Base-by-base conservation (phyloP, 73 alveolate species). In the Stentor roeselii region DNA sequence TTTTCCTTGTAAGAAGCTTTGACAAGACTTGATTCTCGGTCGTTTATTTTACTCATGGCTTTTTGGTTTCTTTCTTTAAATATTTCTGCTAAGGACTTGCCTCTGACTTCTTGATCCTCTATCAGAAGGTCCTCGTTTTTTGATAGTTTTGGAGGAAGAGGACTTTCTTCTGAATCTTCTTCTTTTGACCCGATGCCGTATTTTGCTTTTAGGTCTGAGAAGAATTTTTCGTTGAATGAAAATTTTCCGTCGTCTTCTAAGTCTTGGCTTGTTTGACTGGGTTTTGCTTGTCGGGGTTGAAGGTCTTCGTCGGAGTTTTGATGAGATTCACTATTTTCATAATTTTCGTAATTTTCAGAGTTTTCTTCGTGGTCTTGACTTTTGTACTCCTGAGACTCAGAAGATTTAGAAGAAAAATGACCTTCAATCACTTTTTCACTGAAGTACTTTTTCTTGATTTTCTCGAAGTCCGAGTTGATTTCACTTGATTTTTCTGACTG, bases 1-100 rank as follows among this genome's bases (percentile, higher is more conserved):
- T 86, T 86, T 75, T 86, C 89, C 42, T 60, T 86, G 60, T 86
- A 60, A 3, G 61, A 60, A 3, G 80, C 0, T 67, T 82, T 82
- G 75, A 35, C 0, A 15, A 58, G 61, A 3, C 30, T 74, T 80
- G 67, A 34, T 15, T 32, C 50, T 3, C 84, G 75, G 2, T 78
- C 60, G 2, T 1, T 36, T n/a, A 42, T 36, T 1, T 32, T 6
- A 3, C 36, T 42, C 1, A 36, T 76, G 2, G 76, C 61, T 39
- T 42, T 27, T 39, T 76, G 30, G 31, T 78, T 85, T 41, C 61
- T 85, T 80, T 59, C 60, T 59, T 76, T 85, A 50, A 85, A 85
- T 3, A 83, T 83, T 15, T 85, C 91, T 39, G 91, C 91, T 3
- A 85, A 50, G 42, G 42, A 27, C 34, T 67, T 67, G 42, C 80